phyloP scores from a whole-genome alignment of 768 basidiomycete species.

The Russula sp. region DNA sequence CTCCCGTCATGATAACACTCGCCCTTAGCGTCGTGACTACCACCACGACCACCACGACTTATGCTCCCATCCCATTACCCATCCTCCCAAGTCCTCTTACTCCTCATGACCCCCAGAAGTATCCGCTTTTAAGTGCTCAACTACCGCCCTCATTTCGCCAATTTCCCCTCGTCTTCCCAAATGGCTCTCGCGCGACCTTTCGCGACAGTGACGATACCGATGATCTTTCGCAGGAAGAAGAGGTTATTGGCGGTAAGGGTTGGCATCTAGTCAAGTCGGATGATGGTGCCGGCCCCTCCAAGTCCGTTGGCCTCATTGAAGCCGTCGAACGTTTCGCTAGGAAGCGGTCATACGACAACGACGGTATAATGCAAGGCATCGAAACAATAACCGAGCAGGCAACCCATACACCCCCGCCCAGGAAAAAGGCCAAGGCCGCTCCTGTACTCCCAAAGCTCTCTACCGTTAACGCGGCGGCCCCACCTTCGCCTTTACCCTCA shows the following conservation, averaged over 20 bases:
- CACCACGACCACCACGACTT: slow-evolving; percentile 87
- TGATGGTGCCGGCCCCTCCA: slow-evolving; percentile 48
- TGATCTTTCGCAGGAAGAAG: slow-evolving; percentile 71
- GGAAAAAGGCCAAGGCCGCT: slow-evolving; percentile 73
- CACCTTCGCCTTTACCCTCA: slow-evolving; percentile 81
- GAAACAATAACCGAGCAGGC: slow-evolving; percentile 53
- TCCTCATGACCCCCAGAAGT: slow-evolving; percentile 75
- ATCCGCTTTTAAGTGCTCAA: slow-evolving; percentile 71
- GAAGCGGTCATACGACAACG: slow-evolving; percentile 53
- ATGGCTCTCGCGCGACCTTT: slow-evolving; percentile 77
- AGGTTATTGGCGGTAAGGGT: slow-evolving; percentile 58
- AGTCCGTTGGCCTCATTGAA: slow-evolving; percentile 65
- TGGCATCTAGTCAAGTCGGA: slow-evolving; percentile 77
- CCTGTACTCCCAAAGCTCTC: slow-evolving; percentile 54
- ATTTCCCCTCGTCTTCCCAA: slow-evolving; percentile 79
- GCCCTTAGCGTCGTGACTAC: slow-evolving; percentile 74
- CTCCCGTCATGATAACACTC: no score
- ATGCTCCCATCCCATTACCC: slow-evolving; percentile 83
- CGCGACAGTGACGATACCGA: slow-evolving; percentile 58
- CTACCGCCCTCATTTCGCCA: slow-evolving; percentile 70
- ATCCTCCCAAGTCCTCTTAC: slow-evolving; percentile 65
- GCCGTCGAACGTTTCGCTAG: slow-evolving; percentile 79
- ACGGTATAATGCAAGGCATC: slow-evolving; percentile 71
- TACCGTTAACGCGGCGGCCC: slow-evolving; percentile 70
- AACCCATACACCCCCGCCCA: slow-evolving; percentile 50